phyloP scores from a whole-genome alignment of 192 early-diverging fungal genomes.

The Linderina pennispora region DNA sequence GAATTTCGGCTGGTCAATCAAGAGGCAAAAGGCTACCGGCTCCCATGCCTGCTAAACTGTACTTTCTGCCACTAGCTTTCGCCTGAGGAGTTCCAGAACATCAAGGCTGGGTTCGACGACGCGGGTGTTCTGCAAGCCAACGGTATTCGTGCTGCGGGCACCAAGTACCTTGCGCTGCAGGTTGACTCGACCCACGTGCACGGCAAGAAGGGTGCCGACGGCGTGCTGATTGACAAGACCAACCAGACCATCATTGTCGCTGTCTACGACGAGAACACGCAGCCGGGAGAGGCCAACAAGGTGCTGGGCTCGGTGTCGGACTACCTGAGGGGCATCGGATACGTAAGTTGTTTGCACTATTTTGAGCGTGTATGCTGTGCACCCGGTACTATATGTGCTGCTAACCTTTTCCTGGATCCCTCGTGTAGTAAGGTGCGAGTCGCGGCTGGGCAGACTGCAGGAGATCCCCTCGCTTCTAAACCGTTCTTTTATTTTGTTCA shows the following conservation, averaged over 20 bases:
- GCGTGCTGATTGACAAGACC: conserved; percentile 71
- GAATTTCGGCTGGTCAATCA: no score
- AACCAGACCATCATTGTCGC: conserved; percentile 73
- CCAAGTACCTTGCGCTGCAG: conserved; percentile 69
- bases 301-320: conserved; percentile 70
- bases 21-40: no score
- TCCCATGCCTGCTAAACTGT: no score
- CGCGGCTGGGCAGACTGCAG: no score
- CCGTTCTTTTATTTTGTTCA: no score
- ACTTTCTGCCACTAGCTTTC: conserved; percentile 48
- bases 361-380: no score
- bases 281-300: conserved; percentile 65
- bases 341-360: conserved; percentile 34
- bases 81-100: conserved; percentile 48
- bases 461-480: no score
- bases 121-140: conserved; percentile 46
- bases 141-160: conserved; percentile 61
- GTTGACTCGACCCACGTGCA: conserved; percentile 65
- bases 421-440: no score
- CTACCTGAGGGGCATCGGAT: conserved; percentile 67
- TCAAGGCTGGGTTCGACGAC: conserved; percentile 63
- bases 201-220: conserved; percentile 70
- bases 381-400: no score
- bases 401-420: no score
- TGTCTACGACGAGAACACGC: conserved; percentile 55